Conservation (phyloP, 176 grass and related monocot genomes). For the Sorghum bicolor region DNA sequence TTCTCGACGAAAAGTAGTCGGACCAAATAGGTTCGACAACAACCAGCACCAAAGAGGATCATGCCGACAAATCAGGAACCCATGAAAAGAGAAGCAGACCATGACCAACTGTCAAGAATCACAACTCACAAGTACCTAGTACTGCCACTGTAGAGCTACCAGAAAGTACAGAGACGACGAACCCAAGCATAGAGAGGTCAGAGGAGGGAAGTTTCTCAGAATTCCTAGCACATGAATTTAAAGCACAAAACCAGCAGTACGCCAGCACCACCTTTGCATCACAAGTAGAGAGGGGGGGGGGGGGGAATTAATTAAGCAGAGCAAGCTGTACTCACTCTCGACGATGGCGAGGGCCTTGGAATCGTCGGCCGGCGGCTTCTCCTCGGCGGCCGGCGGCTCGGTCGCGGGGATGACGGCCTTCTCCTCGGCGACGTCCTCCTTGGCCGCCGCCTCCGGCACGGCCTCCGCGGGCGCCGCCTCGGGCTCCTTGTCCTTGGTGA, state of each 20-base stretch:
- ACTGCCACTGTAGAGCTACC: not conserved
- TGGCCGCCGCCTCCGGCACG: conserved; percentile 44
- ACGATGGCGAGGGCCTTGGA: conserved; percentile 63
- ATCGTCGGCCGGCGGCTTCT: conserved; percentile 56
- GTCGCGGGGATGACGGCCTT: conserved; percentile 62
- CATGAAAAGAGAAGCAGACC: not conserved
- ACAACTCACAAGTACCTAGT: not conserved
- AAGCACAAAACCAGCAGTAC: not conserved
- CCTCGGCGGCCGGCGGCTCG: conserved; percentile 41
- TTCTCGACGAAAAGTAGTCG: not conserved
- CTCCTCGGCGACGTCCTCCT: conserved; percentile 96
- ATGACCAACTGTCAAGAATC: not conserved
- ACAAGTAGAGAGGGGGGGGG: not conserved
- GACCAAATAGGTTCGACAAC: not conserved
- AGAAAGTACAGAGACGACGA: conserved; percentile 18
- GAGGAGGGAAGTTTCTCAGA: not conserved
- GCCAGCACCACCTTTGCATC: conserved; percentile 5
- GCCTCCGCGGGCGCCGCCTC: conserved; percentile 31
- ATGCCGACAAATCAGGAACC: not conserved
- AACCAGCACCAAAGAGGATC: not conserved
- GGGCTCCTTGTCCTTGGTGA: conserved; percentile 36
- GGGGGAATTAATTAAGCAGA: not conserved
- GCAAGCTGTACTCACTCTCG: conserved; percentile 51
- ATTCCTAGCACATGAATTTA: conserved; percentile 1
- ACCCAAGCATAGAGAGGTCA: not conserved